Percentiles rank a stretch among this genome's conserved stretches.
These are phyloP conservation scores for Lactarius tabidus DNA, from an alignment of 768 basidiomycete genomes.

Conservation along the genomic window DNA sequence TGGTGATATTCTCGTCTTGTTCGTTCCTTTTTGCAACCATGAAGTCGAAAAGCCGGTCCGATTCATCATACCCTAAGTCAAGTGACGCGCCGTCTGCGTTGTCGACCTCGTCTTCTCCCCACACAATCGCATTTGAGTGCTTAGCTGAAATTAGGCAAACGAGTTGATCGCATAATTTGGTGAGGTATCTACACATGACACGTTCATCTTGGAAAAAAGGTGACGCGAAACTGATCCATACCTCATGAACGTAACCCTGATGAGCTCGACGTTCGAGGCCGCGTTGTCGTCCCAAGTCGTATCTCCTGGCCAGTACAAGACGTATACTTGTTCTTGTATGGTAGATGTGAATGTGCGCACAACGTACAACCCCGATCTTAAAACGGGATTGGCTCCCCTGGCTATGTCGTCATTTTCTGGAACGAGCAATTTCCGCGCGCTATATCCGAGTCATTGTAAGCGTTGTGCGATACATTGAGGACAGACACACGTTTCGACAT, in stretches of 20 bases:
- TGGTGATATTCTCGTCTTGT: background rate
- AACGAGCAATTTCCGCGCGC: constrained; percentile 23
- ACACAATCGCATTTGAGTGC: background rate
- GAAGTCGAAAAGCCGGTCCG: background rate
- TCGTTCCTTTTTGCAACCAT: background rate
- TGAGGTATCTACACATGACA: background rate
- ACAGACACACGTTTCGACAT: constrained; percentile 38
- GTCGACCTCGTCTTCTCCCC: background rate
- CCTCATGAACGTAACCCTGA: constrained; percentile 61
- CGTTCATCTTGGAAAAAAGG: background rate
- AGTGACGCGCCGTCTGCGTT: background rate
- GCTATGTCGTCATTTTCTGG: constrained; percentile 9
- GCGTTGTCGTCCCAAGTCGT: too few species aligned
- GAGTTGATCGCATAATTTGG: too few species aligned
- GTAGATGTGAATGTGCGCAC: too few species aligned
- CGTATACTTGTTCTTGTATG: too few species aligned
- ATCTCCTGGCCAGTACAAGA: too few species aligned
- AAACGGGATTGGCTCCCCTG: constrained; percentile 24
- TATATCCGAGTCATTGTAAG: background rate
- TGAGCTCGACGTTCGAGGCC: constrained; percentile 41
- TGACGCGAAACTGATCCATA: constrained; percentile 24
- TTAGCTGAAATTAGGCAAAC: background rate
- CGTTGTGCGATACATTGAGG: too few species aligned
- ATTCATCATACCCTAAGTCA: background rate
- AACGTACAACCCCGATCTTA: constrained; percentile 53